Evolutionary conservation across 2,329 filamentous ascomycete species (phyloP), one percentile per base, ranked within the genome.

Genomic region (Phaeosphaeriaceae sp.): DNA sequence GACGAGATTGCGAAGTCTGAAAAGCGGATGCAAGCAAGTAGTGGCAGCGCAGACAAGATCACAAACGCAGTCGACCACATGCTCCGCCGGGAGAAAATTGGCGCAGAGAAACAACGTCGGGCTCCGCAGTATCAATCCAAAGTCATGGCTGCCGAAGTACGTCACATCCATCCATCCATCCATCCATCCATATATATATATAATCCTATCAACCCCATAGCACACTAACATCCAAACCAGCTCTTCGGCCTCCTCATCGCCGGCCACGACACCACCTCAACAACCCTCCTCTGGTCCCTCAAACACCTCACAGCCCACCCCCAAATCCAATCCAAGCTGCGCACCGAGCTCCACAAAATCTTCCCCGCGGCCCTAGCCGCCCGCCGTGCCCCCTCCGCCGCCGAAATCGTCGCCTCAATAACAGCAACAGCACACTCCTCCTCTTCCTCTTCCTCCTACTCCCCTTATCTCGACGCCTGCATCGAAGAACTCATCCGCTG

Each of bases 241-340:
- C 48, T 73, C 1, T 71, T 68, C 30, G 70, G 66, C 2, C 71
- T 72, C 48, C 50, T 74, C 2, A 50, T 74, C n/a, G 72, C 74
- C 39, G 79, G 77, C n/a, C 74, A 79, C 48, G 77, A 81, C 39
- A 79, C 78, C 0, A 78, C 74, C 0, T 67, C 73, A 9, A 76
- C 72, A 6, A 75, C 75, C 0, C 54, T 79, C 0, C 52, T 55
- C 28, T 79, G 77, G 76, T 68, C 55, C 1, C 34, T 78, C 8
- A 79, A 79, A 42, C 61, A 63, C 45, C 65, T 79, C 4, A 61
- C 70, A n/a, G 60, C 58, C 23, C 54, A 74, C 35, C 72, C 60
- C 12, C 47, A 51, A 13, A 61, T 64, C 1, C 77, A 79, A 42
- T 41, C 41, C n/a, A 70, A 63, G 20, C 62, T 79, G 0, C 73